Conservation (phyloP, 2,329 filamentous ascomycete genomes). For the Aspergillus novoparasiticus region DNA sequence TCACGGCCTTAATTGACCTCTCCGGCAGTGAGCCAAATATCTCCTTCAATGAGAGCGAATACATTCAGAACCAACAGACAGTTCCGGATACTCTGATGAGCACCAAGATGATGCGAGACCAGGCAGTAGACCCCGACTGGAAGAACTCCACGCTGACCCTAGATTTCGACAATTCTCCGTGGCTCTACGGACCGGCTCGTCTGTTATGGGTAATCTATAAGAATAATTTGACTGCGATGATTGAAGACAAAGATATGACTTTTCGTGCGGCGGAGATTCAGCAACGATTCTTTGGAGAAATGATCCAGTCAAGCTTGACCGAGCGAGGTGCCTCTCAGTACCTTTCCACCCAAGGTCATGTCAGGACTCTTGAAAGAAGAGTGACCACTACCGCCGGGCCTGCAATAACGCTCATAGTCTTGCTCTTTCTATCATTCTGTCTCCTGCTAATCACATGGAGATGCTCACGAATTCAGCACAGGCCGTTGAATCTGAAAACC, state of each 20-base stretch:
- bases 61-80: background rate
- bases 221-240: background rate
- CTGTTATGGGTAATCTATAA: background rate
- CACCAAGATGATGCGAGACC: background rate
- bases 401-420: background rate
- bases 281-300: constrained; percentile 5
- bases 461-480: background rate
- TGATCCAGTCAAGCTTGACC: background rate
- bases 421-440: background rate
- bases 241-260: background rate
- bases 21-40: constrained; percentile 1
- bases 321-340: background rate
- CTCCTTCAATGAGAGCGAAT: constrained; percentile 2
- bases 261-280: background rate
- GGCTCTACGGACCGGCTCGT: background rate
- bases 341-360: background rate
- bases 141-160: background rate
- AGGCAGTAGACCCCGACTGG: background rate
- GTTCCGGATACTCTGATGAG: background rate
- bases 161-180: background rate
- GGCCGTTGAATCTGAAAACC: background rate
- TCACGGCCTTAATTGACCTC: constrained; percentile 1
- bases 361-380: background rate
- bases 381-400: background rate
- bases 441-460: constrained; percentile 1